Base-by-base conservation (phyloP, 345 rosid species). In the Lepidium aucheri region DNA sequence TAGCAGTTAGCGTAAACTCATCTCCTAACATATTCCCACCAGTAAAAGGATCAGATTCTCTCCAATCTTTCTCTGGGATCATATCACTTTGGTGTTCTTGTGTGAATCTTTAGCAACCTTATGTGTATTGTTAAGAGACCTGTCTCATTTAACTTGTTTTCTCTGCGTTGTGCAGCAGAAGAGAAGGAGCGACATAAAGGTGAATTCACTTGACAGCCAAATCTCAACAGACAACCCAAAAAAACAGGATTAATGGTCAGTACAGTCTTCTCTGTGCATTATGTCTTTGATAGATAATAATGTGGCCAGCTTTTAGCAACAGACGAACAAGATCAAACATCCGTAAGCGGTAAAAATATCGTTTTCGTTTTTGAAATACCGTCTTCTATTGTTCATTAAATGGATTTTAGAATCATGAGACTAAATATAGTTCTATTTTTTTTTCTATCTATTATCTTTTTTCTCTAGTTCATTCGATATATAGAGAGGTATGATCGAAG, bases 281-380 rank as follows among this genome's bases (percentile, higher is more conserved):
- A 30, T 42, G 10, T 60, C 61, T 74, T 67, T 39, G 73, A 47
- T 61, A 68, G 59, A 73, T 67, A 53, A 52, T 60, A 66, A 52
- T 44, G 51, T 66, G 68, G 60, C 32, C 39, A 10, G 66, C 51
- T 54, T 53, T 72, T 57, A 66, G 57, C 11, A 52, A 51, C 57
- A 67, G 67, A 54, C 68, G 6, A 67, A 51, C 61, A 51, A 43
- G 26, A 64, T 53, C 41, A 72, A 49, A 34, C 26, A 32, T 49
- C 38, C 30, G 30, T 10, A 47, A 41, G 20, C 22, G 60, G 61
- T 17, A 43, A 16, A 44, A 52, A 16, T 38, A 17, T 57, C n/a
- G 9, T 45, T 40, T 22, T 13, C 24, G 5, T 33, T 30, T 13
- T 13, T 13, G 12, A 58, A 50, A 65, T 40, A 65, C 72, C 57